These are phyloP conservation scores for Pistacia atlantica DNA, from an alignment of 345 rosid genomes.

Conservation along the genomic window DNA sequence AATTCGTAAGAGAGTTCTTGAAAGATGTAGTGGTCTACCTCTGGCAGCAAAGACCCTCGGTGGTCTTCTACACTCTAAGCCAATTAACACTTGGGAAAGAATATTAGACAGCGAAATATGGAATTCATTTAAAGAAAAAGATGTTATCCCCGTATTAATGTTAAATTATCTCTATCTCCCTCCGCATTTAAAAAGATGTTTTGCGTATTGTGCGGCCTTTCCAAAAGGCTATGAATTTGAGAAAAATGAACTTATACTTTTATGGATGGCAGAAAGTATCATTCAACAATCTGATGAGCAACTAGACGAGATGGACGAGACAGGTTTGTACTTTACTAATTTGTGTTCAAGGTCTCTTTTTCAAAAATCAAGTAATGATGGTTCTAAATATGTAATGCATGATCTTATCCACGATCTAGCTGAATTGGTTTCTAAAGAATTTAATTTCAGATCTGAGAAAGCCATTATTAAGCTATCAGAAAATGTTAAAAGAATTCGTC, in stretches of 20 bases:
- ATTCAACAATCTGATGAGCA: neutral
- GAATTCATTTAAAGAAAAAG: neutral
- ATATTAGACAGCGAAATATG: neutral
- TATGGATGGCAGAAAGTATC: conserved; percentile 10
- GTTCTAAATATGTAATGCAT: neutral
- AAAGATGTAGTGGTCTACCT: neutral
- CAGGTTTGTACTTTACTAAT: neutral
- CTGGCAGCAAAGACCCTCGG: neutral
- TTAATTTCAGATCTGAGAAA: neutral
- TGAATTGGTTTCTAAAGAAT: neutral
- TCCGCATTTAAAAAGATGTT: neutral
- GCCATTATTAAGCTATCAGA: no score
- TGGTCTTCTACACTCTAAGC: neutral
- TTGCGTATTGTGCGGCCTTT: neutral
- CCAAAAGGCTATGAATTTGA: neutral
- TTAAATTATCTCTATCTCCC: conserved; percentile 5
- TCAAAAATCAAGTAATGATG: neutral
- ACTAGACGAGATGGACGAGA: neutral
- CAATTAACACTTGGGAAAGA: neutral
- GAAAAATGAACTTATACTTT: neutral
- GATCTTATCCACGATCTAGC: neutral
- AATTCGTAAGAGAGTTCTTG: neutral
- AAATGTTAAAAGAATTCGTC: neutral
- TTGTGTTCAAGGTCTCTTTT: conserved; percentile 20
- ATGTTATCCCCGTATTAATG: neutral